Evolutionary conservation across 106 monocot genomes (phyloP).

Genomic region (Posidonia australis): DNA sequence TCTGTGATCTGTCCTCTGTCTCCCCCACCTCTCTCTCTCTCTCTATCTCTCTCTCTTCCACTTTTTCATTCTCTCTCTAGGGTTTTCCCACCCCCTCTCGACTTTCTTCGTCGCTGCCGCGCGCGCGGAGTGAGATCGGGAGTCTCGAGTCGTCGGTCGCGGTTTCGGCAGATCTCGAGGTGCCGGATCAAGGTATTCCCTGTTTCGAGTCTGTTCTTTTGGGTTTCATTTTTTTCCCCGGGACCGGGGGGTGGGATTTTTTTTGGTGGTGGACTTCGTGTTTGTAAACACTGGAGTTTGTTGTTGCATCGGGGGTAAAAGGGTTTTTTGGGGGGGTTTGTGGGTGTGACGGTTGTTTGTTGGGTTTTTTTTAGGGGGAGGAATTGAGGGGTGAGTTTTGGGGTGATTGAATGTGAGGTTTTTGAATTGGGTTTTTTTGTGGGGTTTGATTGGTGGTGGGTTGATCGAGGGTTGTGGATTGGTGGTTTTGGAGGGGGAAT

Average conservation of each 20-base stretch:
- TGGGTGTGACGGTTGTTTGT: neutral
- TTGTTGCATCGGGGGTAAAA: neutral
- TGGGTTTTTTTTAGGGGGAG: neutral
- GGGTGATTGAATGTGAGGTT: no score
- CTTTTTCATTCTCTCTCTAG: neutral
- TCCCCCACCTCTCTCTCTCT: no score
- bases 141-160: neutral
- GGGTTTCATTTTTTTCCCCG: neutral
- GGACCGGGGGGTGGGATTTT: neutral
- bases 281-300: neutral
- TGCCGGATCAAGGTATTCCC: neutral
- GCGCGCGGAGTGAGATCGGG: neutral
- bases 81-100: neutral
- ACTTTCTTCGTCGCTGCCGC: neutral
- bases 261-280: neutral
- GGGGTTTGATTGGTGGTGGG: no score
- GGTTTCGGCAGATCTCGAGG: neutral
- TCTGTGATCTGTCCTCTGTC: no score
- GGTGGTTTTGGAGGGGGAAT: neutral
- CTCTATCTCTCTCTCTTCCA: neutral
- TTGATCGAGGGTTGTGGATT: no score
- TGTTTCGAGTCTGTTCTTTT: neutral
- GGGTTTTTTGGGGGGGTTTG: neutral
- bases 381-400: no score
- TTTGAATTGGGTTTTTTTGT: no score